Evolutionary conservation across 345 rosid genomes (phyloP).

Genomic region (Aquilaria malaccensis): DNA sequence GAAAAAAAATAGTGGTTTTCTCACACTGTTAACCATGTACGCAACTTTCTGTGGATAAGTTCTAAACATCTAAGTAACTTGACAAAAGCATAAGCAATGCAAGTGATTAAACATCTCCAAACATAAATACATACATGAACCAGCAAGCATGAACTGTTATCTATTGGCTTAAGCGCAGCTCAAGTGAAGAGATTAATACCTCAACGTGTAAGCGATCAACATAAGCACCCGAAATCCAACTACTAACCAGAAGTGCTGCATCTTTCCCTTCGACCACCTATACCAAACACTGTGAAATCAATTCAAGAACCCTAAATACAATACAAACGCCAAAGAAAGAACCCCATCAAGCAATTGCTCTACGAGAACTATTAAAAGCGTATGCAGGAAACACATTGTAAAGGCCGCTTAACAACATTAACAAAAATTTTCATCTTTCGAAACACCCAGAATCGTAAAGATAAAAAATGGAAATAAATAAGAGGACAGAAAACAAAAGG

Average conservation of each 20-base stretch:
- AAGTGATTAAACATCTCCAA: too few relatives aligned
- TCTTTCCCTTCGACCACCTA: constrained; percentile 96
- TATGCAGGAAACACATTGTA: not conserved
- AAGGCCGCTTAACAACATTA: not conserved
- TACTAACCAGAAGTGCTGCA: constrained; percentile 76
- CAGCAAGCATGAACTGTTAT: too few relatives aligned
- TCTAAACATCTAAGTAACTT: too few relatives aligned
- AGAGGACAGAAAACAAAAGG: not conserved
- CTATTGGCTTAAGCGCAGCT: too few relatives aligned
- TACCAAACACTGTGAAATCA: constrained; percentile 10
- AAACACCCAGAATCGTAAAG: not conserved
- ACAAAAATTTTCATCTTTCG: too few relatives aligned
- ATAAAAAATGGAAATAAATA: not conserved
- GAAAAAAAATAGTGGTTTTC: too few relatives aligned
- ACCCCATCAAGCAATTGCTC: not conserved
- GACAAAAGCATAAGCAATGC: too few relatives aligned
- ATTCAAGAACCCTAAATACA: not conserved
- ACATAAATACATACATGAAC: too few relatives aligned
- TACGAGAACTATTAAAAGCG: not conserved
- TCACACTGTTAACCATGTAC: too few relatives aligned
- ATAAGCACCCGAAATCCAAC: constrained; percentile 86
- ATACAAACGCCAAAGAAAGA: not conserved
- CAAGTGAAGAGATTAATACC: constrained; percentile 25
- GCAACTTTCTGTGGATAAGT: too few relatives aligned
- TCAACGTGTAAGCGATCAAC: constrained; percentile 88